Conservation (phyloP, 805 yeast genomes). For the Starmerella cellae region DNA sequence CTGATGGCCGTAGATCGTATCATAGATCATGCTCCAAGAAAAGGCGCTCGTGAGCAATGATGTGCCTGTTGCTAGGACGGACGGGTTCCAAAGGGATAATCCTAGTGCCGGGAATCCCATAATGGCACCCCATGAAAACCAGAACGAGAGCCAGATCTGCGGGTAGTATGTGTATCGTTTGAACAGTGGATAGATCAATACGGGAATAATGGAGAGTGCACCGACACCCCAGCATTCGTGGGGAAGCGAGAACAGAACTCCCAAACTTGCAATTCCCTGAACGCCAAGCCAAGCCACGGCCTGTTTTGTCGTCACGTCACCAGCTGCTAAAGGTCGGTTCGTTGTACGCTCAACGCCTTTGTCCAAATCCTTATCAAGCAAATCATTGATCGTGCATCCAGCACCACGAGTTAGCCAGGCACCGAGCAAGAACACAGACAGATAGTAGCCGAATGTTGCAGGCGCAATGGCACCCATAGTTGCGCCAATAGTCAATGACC, state of each 20-base stretch:
- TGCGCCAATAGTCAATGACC: slow-evolving; percentile 91
- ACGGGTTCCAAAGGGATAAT: slow-evolving; percentile 59
- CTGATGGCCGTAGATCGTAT: slow-evolving; percentile 94
- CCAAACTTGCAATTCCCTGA: slow-evolving; percentile 63
- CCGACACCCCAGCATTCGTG: slow-evolving; percentile 68
- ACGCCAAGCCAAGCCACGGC: slow-evolving; percentile 60
- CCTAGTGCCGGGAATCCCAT: slow-evolving; percentile 96
- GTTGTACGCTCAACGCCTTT: slow-evolving; percentile 75
- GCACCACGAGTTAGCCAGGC: slow-evolving; percentile 91
- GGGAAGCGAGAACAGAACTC: slow-evolving; percentile 60
- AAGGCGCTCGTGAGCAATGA: slow-evolving; percentile 67
- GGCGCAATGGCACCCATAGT: slow-evolving; percentile 54
- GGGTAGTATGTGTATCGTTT: slow-evolving; percentile 94
- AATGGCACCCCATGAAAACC: slow-evolving; percentile 90
- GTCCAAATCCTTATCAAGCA: slow-evolving; percentile 73
- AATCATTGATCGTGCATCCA: slow-evolving; percentile 91
- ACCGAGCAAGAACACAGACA: slow-evolving; percentile 68
- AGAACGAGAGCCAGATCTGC: slow-evolving; percentile 63
- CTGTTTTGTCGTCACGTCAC: slow-evolving; percentile 55
- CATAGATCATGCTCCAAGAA: slow-evolving; percentile 92
- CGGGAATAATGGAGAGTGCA: slow-evolving; percentile 63
- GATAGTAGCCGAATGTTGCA: slow-evolving; percentile 43
- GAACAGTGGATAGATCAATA: slow-evolving; percentile 80
- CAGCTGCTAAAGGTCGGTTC: slow-evolving; percentile 86
- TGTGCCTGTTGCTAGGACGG: slow-evolving; percentile 30